Evolutionary conservation across 2,329 filamentous ascomycete species (phyloP).

Genomic region (Aspergillus flavus): DNA sequence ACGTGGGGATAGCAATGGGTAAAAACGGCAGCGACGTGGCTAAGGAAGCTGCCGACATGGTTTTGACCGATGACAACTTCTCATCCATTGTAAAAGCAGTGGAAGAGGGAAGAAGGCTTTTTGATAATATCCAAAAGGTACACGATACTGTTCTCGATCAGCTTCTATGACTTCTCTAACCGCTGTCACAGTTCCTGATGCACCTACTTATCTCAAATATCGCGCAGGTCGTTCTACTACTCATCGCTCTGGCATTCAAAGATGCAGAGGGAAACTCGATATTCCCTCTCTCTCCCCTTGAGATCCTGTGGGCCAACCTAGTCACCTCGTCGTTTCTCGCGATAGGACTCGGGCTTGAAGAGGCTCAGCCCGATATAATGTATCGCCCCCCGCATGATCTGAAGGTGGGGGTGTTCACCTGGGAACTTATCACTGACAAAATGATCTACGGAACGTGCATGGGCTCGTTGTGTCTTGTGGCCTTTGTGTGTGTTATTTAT

Average conservation of each 20-base stretch:
- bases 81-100: constrained; percentile 82
- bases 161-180: constrained; percentile 32
- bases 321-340: constrained; percentile 84
- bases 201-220: constrained; percentile 80
- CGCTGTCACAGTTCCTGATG: constrained; percentile 62
- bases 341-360: constrained; percentile 80
- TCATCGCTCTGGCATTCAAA: constrained; percentile 80
- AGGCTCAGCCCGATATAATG: constrained; percentile 75
- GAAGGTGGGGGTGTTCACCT: constrained; percentile 44
- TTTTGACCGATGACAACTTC: constrained; percentile 78
- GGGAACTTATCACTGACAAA: constrained; percentile 44
- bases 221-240: constrained; percentile 77
- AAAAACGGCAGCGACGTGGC: constrained; percentile 79
- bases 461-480: constrained; percentile 45
- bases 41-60: constrained; percentile 70
- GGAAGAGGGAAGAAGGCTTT: constrained; percentile 80
- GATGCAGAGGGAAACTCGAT: constrained; percentile 72
- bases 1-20: constrained; percentile 92
- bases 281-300: constrained; percentile 80
- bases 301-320: constrained; percentile 93
- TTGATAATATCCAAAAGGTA: constrained; percentile 81
- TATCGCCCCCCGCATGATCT: constrained; percentile 72
- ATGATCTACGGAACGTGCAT: constrained; percentile 50
- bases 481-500: constrained; percentile 44
- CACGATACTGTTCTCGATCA: not conserved